Percentiles rank a stretch among this genome's conserved stretches.
phyloP scores from a whole-genome alignment of 73 alveolate species.

The Symbiodinium pilosum region DNA sequence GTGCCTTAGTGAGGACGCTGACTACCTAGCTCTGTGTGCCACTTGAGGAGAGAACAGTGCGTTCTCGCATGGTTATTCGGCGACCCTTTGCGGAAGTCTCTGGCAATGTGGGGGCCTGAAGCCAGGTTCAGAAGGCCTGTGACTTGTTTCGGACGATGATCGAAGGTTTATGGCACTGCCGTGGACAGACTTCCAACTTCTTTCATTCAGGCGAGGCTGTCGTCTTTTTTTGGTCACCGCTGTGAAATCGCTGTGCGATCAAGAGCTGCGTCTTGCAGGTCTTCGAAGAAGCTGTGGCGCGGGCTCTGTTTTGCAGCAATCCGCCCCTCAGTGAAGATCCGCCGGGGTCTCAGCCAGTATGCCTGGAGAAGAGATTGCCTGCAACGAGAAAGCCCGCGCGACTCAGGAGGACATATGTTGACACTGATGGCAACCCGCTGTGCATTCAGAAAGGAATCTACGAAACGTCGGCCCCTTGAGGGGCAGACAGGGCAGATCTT shows the following conservation, averaged over 20 bases:
- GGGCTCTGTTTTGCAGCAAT: slow-evolving; percentile 90
- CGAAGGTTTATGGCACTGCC: slow-evolving; percentile 70
- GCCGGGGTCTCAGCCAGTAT: not conserved
- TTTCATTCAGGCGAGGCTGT: slow-evolving; percentile 84
- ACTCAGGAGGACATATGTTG: slow-evolving; percentile 56
- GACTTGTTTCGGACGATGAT: not conserved
- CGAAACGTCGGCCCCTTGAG: slow-evolving; percentile 28
- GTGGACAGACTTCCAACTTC: slow-evolving; percentile 84
- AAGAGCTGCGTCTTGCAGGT: slow-evolving; percentile 9
- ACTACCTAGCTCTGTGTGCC: not conserved
- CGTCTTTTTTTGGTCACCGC: too few relatives aligned
- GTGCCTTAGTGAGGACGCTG: too few relatives aligned
- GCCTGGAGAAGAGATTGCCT: not conserved
- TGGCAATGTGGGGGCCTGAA: slow-evolving; percentile 22
- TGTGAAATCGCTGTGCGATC: not conserved
- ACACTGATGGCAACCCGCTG: slow-evolving; percentile 71
- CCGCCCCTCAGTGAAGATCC: slow-evolving; percentile 92
- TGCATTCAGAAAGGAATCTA: slow-evolving; percentile 76
- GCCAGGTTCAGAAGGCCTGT: not conserved
- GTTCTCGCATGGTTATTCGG: slow-evolving; percentile 72
- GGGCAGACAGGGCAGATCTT: too few relatives aligned
- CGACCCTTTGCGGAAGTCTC: slow-evolving; percentile 89
- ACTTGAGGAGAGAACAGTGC: slow-evolving; percentile 45
- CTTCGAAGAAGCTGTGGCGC: slow-evolving; percentile 62
- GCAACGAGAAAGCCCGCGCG: not conserved